phyloP scores from a whole-genome alignment of 225 moss, liverwort and hornwort genomes.

The Marchantia paleacea region DNA sequence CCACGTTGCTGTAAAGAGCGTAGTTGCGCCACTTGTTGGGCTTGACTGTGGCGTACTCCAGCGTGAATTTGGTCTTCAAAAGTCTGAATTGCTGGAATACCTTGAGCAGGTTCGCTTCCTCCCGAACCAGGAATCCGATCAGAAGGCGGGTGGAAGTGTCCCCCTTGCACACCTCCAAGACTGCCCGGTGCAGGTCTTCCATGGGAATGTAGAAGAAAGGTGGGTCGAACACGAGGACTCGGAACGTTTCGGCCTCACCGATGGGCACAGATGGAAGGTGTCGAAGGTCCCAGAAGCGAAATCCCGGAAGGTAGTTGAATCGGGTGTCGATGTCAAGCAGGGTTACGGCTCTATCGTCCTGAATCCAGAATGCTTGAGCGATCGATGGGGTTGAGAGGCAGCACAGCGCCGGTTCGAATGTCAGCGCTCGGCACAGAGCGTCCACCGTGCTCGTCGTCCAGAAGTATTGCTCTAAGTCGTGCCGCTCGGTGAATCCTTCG shows the following conservation, averaged over 20 bases:
- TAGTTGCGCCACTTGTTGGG: slow-evolving; percentile 74
- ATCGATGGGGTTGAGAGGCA: slow-evolving; percentile 64
- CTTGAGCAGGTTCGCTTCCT: slow-evolving; percentile 51
- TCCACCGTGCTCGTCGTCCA: slow-evolving; percentile 58
- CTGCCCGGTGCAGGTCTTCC: slow-evolving; percentile 50
- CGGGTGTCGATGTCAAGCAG: slow-evolving; percentile 67
- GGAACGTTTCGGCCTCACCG: slow-evolving; percentile 36
- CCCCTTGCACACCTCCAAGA: slow-evolving; percentile 61
- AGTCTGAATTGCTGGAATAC: slow-evolving; percentile 53
- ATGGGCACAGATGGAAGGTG: slow-evolving; percentile 34
- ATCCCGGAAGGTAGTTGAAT: slow-evolving; percentile 65
- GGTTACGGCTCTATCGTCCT: slow-evolving; percentile 39
- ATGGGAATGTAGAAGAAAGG: slow-evolving; percentile 73
- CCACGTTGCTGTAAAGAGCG: slow-evolving; percentile 65
- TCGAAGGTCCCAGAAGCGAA: slow-evolving; percentile 64
- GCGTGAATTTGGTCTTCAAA: slow-evolving; percentile 53
- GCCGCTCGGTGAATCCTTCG: slow-evolving; percentile 59
- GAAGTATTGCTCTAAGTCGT: slow-evolving; percentile 66
- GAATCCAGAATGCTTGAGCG: slow-evolving; percentile 58
- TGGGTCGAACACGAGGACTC: slow-evolving; percentile 63
- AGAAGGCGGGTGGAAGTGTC: slow-evolving; percentile 50
- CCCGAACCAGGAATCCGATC: slow-evolving; percentile 58
- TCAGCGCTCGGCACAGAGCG: slow-evolving; percentile 41
- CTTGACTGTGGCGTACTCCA: slow-evolving; percentile 72
- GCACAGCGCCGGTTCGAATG: slow-evolving; percentile 42